Percentiles rank a stretch among this genome's conserved stretches.
Evolutionary conservation across 768 basidiomycete species (phyloP).

Genomic region (Suillus subluteus): DNA sequence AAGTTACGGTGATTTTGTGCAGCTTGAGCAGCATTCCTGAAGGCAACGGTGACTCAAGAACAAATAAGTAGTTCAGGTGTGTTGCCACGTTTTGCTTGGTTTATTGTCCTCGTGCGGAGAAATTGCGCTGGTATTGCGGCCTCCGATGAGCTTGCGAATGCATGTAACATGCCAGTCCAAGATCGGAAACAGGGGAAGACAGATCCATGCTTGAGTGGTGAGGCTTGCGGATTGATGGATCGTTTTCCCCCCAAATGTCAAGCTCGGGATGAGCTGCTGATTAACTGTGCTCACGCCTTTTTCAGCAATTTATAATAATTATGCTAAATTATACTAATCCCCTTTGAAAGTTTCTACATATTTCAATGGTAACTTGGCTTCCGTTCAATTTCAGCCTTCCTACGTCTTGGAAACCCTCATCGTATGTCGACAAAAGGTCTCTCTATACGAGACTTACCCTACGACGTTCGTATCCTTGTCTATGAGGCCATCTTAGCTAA

Average conservation of each 20-base stretch:
- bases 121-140: conserved; percentile 35
- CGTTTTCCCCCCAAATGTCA: conserved; percentile 10
- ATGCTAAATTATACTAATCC: not conserved
- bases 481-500: conserved; percentile 35
- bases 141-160: conserved; percentile 9
- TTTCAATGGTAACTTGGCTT: not conserved
- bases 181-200: conserved; percentile 7
- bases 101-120: conserved; percentile 20
- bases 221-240: conserved; percentile 20
- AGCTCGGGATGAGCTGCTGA: conserved; percentile 8
- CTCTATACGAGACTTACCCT: conserved; percentile 33
- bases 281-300: conserved; percentile 9
- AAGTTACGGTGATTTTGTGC: conserved; percentile 14
- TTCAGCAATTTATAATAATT: not conserved
- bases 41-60: conserved; percentile 19
- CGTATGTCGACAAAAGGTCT: not conserved
- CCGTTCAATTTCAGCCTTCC: not conserved
- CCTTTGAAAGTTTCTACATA: not conserved
- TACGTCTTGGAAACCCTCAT: not conserved
- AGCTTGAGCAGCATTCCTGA: conserved; percentile 14
- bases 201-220: conserved; percentile 32
- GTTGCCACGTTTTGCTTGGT: conserved; percentile 19
- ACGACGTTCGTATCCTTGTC: conserved; percentile 39
- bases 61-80: conserved; percentile 16
- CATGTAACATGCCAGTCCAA: conserved; percentile 6